Conservation (phyloP, 176 grass and related monocot genomes). For the Poa pratensis region DNA sequence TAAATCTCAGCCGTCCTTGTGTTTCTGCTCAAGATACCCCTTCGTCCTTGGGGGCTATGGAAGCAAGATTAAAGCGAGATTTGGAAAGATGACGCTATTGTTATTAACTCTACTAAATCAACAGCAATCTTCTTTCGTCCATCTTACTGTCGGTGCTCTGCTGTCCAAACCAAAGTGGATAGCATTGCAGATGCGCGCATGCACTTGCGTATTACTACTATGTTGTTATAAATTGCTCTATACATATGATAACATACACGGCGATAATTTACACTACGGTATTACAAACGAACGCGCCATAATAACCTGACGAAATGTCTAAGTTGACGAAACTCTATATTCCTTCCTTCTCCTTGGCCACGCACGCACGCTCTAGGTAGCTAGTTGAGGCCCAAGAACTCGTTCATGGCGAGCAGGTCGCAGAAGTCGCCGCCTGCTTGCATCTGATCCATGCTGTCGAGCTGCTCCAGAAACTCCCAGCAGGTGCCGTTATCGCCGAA, state of each 20-base stretch:
- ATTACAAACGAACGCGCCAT: neutral
- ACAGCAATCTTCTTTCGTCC: neutral
- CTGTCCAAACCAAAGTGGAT: conserved; percentile 24
- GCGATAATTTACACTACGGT: conserved; percentile 55
- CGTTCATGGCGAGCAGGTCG: conserved; percentile 63
- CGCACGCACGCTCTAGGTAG: neutral
- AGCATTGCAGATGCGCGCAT: neutral
- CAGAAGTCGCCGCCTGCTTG: conserved; percentile 49
- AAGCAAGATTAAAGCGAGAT: too few relatives aligned
- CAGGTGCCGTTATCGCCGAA: conserved; percentile 55
- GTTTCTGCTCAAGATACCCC: too few relatives aligned
- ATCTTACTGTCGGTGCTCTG: conserved; percentile 40
- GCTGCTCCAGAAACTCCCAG: conserved; percentile 60
- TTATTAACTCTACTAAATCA: neutral
- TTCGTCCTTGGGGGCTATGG: too few relatives aligned
- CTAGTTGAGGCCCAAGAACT: conserved; percentile 58
- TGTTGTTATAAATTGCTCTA: conserved; percentile 28
- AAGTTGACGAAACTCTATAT: conserved; percentile 23
- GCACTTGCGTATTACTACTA: neutral
- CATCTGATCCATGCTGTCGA: conserved; percentile 61
- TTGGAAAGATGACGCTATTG: too few relatives aligned
- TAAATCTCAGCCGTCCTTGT: too few relatives aligned
- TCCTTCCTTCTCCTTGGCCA: neutral
- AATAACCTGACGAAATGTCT: conserved; percentile 15
- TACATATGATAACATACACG: conserved; percentile 31